A percentile compares a stretch with the other conserved stretches of the same genome.
Conservation (phyloP, 192 early-diverging fungal species). For the Phlyctochytrium planicorne region DNA sequence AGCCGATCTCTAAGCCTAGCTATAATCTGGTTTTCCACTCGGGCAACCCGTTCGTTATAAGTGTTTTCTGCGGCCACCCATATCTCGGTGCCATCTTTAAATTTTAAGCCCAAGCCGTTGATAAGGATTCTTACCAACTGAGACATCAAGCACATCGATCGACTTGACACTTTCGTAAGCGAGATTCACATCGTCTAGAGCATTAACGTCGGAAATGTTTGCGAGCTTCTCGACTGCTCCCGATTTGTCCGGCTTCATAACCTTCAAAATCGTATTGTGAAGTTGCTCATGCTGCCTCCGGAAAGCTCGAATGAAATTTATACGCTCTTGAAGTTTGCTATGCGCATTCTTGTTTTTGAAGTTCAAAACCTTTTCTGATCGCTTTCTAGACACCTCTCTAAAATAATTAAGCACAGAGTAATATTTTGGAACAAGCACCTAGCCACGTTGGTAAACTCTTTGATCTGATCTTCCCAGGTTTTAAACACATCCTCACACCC, state of each 20-base stretch:
- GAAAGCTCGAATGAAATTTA: constrained; percentile 87
- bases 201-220: constrained; percentile 65
- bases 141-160: constrained; percentile 94
- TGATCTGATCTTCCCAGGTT: constrained; percentile 92
- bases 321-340: constrained; percentile 88
- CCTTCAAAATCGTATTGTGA: constrained; percentile 91
- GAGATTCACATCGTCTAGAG: constrained; percentile 82
- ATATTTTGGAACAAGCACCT: not conserved
- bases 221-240: constrained; percentile 46
- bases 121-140: constrained; percentile 48
- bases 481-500: constrained; percentile 86
- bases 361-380: constrained; percentile 89
- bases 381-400: constrained; percentile 90
- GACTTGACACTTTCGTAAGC: constrained; percentile 92
- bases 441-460: constrained; percentile 94
- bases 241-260: constrained; percentile 71
- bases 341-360: constrained; percentile 94
- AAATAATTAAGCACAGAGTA: not conserved
- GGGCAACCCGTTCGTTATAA: constrained; percentile 93
- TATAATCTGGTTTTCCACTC: constrained; percentile 98
- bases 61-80: constrained; percentile 88
- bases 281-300: constrained; percentile 97
- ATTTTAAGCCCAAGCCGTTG: constrained; percentile 4
- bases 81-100: constrained; percentile 82
- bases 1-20: constrained; percentile 87